Evolutionary conservation across 73 alveolate species (phyloP).

Genomic region (Tetrahymena elliotti): DNA sequence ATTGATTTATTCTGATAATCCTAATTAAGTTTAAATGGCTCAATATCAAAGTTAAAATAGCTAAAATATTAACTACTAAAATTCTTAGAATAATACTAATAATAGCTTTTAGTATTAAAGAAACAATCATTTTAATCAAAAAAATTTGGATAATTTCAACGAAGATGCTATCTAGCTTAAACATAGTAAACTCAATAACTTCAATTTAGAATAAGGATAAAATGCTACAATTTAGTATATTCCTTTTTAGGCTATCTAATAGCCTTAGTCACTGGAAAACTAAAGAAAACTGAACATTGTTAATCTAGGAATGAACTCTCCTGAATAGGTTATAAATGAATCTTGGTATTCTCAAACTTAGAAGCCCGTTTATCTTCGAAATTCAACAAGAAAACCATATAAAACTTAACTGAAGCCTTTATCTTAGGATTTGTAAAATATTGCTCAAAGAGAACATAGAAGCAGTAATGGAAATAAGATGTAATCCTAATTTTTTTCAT

Average conservation of each 20-base stretch:
- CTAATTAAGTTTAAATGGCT: neutral
- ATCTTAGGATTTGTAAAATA: neutral
- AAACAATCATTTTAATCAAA: neutral
- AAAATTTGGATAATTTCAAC: neutral
- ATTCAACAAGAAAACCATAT: neutral
- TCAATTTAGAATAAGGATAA: neutral
- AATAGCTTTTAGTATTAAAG: neutral
- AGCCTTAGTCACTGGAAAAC: neutral
- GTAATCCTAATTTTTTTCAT: neutral
- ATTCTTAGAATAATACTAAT: too few species aligned
- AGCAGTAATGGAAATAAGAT: neutral
- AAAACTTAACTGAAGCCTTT: neutral
- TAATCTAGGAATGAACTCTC: neutral
- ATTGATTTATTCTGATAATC: neutral
- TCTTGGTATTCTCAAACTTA: neutral
- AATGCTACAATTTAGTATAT: neutral
- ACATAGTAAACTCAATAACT: neutral
- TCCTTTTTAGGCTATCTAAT: neutral
- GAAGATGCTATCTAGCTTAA: neutral
- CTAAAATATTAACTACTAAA: neutral
- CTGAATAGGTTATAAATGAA: neutral
- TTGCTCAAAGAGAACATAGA: neutral
- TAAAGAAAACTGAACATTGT: neutral
- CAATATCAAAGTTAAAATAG: neutral
- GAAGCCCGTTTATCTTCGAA: neutral